Evolutionary conservation across 2,329 filamentous ascomycete species (phyloP).

Genomic region (Gaeumannomyces sp.): DNA sequence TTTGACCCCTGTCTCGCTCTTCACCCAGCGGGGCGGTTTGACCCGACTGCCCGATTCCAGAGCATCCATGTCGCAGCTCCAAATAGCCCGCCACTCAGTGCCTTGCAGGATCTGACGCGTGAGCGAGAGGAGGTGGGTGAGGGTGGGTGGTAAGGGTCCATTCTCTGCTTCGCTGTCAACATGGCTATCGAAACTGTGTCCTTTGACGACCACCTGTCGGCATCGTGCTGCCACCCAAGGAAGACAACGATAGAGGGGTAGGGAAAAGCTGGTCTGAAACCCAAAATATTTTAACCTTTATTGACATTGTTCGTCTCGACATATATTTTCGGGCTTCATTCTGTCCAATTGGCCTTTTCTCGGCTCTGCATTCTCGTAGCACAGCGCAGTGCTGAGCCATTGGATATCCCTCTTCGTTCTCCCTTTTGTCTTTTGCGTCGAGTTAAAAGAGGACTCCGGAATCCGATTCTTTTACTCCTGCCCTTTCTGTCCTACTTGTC

Average conservation of each 20-base stretch:
- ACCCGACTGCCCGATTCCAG: neutral
- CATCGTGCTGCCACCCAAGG: neutral
- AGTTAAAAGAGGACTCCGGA: neutral
- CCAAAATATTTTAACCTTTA: neutral
- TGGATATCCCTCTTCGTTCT: neutral
- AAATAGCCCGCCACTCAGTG: too few relatives aligned
- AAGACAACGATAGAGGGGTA: neutral
- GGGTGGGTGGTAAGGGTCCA: conserved; percentile 1
- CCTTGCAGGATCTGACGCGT: neutral
- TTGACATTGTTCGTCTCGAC: neutral
- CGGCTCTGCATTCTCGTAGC: neutral
- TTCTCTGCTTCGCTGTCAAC: neutral
- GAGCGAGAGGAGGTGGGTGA: neutral
- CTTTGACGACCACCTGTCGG: neutral
- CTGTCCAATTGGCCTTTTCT: neutral
- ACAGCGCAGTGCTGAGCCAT: neutral
- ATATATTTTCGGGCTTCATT: neutral
- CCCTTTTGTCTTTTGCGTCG: neutral
- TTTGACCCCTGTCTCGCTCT: neutral
- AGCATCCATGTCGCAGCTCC: neutral
- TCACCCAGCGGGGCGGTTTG: neutral
- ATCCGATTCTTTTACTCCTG: neutral
- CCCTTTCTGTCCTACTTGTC: neutral
- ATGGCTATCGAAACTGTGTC: neutral
- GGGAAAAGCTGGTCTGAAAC: neutral